phyloP scores from a whole-genome alignment of 176 grass and related monocot species.

The Guadua angustifolia region DNA sequence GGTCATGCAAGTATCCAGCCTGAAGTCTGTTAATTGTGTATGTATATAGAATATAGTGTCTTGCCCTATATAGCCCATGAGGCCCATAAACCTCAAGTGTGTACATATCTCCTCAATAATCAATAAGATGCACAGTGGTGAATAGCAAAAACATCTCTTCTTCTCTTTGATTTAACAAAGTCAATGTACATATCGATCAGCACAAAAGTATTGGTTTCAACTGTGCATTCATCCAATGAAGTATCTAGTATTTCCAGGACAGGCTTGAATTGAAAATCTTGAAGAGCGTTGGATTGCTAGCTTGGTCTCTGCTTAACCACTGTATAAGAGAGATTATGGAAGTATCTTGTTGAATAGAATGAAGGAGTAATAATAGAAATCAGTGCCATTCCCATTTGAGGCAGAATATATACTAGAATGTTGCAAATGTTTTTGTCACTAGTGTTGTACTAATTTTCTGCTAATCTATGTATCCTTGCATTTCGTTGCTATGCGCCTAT shows the following conservation, averaged over 20 bases:
- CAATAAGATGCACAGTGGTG: too few relatives aligned
- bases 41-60: too few relatives aligned
- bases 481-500: background rate
- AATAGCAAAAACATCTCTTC: too few relatives aligned
- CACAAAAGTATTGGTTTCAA: background rate
- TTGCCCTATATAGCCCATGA: too few relatives aligned
- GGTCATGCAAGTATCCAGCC: background rate
- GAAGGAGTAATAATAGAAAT: background rate
- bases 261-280: background rate
- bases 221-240: background rate
- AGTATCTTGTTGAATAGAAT: background rate
- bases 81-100: too few relatives aligned
- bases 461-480: background rate
- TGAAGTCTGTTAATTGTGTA: too few relatives aligned
- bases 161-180: background rate
- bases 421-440: background rate
- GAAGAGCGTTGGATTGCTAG: background rate
- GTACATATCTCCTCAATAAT: too few relatives aligned
- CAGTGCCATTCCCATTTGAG: background rate
- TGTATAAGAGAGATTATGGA: background rate
- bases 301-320: background rate
- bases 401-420: background rate
- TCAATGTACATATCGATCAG: background rate
- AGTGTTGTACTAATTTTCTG: background rate
- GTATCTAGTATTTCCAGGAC: slow-evolving; percentile 9